Percentiles rank a stretch among this genome's conserved stretches.
These are phyloP conservation scores for Protomyces arabidopsidicola DNA, from an alignment of 1,139 yeast species.

Conservation along the genomic window DNA sequence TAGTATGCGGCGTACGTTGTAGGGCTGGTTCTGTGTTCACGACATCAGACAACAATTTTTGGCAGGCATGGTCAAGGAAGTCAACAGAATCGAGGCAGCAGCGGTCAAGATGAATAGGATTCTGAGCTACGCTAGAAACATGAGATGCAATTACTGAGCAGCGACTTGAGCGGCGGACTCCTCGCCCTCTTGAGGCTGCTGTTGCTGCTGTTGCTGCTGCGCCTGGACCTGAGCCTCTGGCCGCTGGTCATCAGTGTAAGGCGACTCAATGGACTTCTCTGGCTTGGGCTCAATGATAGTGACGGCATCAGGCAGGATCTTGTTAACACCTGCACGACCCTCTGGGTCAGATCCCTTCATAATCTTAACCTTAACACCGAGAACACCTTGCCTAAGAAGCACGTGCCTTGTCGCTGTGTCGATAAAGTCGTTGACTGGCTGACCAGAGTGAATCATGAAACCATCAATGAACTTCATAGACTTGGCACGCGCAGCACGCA, in stretches of 20 bases:
- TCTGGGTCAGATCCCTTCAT: conserved; percentile 97
- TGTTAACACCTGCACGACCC: conserved; percentile 77
- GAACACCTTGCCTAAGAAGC: conserved; percentile 99
- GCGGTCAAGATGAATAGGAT: too few species aligned
- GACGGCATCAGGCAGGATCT: conserved; percentile 90
- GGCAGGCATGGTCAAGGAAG: too few species aligned
- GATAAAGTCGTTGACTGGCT: conserved; percentile 98
- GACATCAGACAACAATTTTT: too few species aligned
- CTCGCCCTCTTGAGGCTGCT: conserved; percentile 3
- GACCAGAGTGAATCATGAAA: conserved; percentile 99
- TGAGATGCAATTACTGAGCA: background rate
- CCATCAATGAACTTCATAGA: conserved; percentile 99
- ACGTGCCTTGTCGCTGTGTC: conserved; percentile 99
- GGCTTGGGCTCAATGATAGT: conserved; percentile 95
- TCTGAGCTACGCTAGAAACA: background rate
- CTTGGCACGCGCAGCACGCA: conserved; percentile 99
- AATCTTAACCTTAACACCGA: conserved; percentile 98
- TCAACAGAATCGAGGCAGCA: too few species aligned
- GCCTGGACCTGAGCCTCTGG: conserved; percentile 40
- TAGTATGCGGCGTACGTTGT: too few species aligned
- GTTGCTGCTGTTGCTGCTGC: conserved; percentile 5
- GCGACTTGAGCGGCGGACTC: conserved; percentile 24
- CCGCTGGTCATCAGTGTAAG: conserved; percentile 50
- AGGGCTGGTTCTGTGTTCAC: too few species aligned
- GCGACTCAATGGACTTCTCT: conserved; percentile 82